phyloP scores from a whole-genome alignment of 257 asterid species.

The Coffea eugenioides region DNA sequence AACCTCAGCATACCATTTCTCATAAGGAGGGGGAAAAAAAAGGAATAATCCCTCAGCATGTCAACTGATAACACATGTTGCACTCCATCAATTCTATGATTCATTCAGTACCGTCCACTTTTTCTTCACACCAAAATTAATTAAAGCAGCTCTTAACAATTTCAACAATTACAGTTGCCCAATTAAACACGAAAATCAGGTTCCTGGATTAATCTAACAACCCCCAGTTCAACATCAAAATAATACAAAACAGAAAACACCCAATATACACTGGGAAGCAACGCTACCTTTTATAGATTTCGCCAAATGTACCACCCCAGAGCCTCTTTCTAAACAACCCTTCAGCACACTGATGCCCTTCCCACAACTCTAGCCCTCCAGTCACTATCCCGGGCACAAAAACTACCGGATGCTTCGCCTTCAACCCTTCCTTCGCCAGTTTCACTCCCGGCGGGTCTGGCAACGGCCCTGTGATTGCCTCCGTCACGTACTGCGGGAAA shows the following conservation, averaged over 20 bases:
- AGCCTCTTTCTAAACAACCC: conserved; percentile 86
- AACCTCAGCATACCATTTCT: background rate
- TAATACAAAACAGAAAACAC: background rate
- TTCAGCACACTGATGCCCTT: conserved; percentile 87
- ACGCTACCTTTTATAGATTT: conserved; percentile 60
- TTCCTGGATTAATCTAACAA: background rate
- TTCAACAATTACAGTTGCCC: background rate
- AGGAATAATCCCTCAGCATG: background rate
- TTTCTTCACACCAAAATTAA: background rate
- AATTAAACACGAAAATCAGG: background rate
- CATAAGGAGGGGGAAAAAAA: too few relatives aligned
- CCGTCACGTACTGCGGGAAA: conserved; percentile 84
- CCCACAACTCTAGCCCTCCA: conserved; percentile 93
- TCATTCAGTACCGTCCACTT: background rate
- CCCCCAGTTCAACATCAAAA: background rate
- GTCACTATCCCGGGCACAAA: conserved; percentile 92
- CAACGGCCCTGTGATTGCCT: conserved; percentile 73
- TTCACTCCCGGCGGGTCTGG: conserved; percentile 85
- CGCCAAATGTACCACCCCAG: conserved; percentile 97
- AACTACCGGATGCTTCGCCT: conserved; percentile 88
- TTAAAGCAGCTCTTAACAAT: background rate
- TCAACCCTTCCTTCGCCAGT: conserved; percentile 74
- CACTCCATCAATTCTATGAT: background rate
- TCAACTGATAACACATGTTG: background rate
- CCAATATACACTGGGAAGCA: background rate